Percentiles rank a stretch among this genome's conserved stretches.
phyloP scores from a whole-genome alignment of 2,329 filamentous ascomycete species.

The Stachybotrys chartarum region DNA sequence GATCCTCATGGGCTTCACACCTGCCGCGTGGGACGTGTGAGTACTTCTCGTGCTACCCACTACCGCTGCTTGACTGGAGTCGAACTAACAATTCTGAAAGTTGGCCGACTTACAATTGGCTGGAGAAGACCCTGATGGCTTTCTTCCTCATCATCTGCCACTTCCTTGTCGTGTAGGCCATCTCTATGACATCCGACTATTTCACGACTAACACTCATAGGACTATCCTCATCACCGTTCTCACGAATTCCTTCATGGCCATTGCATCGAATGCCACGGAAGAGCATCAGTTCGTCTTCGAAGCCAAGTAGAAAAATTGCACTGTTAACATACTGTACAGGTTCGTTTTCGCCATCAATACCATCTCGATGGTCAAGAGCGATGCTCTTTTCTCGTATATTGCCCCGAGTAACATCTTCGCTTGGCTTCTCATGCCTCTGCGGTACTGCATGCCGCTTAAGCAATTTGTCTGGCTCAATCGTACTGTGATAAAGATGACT shows the following conservation, averaged over 20 bases:
- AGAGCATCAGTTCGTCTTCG: constrained; percentile 60
- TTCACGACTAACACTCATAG: constrained; percentile 20
- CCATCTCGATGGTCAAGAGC: constrained; percentile 98
- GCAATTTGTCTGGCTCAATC: constrained; percentile 77
- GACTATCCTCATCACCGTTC: constrained; percentile 89
- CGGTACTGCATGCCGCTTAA: constrained; percentile 74
- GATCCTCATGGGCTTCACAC: constrained; percentile 91
- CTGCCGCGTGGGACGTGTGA: constrained; percentile 85
- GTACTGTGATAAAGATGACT: constrained; percentile 84
- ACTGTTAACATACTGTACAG: constrained; percentile 21
- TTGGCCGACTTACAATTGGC: constrained; percentile 66
- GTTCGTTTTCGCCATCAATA: constrained; percentile 92
- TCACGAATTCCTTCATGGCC: constrained; percentile 93
- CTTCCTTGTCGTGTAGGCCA: constrained; percentile 71
- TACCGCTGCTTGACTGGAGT: not conserved
- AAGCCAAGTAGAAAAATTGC: too few species aligned
- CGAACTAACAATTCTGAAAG: constrained; percentile 21
- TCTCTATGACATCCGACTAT: not conserved
- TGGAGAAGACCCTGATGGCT: constrained; percentile 70
- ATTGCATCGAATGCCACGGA: constrained; percentile 91
- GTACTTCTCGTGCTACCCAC: constrained; percentile 13
- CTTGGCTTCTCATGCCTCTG: constrained; percentile 80
- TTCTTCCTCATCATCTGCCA: constrained; percentile 91
- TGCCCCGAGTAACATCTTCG: constrained; percentile 83
- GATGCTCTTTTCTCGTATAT: constrained; percentile 92